Base-by-base conservation (phyloP, 306 rosid species). In the Canavalia ensiformis region DNA sequence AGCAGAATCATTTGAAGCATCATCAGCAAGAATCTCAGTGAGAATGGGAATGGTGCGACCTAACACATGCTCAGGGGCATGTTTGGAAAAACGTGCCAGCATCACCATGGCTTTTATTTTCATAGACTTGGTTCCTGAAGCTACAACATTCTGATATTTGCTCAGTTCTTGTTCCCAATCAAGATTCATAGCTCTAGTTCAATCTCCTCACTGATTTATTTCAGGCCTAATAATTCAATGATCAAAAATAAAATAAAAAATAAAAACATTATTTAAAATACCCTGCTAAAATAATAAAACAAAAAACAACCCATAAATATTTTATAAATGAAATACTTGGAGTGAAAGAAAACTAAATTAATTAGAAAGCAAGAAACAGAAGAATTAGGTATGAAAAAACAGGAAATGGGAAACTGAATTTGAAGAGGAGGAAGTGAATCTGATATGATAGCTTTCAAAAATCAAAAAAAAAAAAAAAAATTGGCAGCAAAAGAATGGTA, bases 131-230 rank as follows among this genome's bases (percentile, higher is more conserved):
- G 81, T 81, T 18, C 83, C 88, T 33, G 85, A 81, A 34, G 84
- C 75, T 31, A 86, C 82, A 18, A 76, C 77, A 76, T 10, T 64
- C 71, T 86, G 65, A 66, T 65, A 88, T 55, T 55, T 75, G 3
- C 33, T 49, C 76, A 86, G 4, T 31, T 49, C 82, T 46, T 65
- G 25, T 76, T 84, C 87, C 87, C 90, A 88, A 88, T 86, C 78
- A 39, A 58, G 59, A 74, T 72, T 67, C 58, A 63, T 9, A 11
- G 44, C 39, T 81, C 80, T 56, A 55, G 39, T 55, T 81, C 81
- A 65, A 76, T 41, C 52, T 59, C 77, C 34, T 9, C 71, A 72
- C 8, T 46, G 68, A 55, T 28, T 81, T 79, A 72, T 76, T 33
- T 50, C 76, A 47, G 73, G 3, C 81, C 79, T 77, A 59, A 63